phyloP scores from a whole-genome alignment of 768 basidiomycete species.

The Nidularia sp. region DNA sequence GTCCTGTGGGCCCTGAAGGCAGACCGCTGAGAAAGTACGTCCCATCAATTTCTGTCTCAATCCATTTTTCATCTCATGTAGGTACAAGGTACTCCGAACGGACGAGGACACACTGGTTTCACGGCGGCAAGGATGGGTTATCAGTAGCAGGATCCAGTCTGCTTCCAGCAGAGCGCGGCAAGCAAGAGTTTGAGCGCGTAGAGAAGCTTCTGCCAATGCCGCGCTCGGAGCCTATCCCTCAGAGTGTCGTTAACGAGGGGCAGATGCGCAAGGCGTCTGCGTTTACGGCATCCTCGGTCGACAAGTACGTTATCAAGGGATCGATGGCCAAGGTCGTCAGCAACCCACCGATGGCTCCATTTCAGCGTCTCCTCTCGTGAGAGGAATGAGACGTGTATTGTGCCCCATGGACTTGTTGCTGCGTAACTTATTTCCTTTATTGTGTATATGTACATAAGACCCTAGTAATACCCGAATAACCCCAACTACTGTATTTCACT shows the following conservation, averaged over 20 bases:
- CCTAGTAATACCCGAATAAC: background rate
- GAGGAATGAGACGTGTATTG: background rate
- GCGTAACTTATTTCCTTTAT: no score
- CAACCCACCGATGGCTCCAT: conserved; percentile 15
- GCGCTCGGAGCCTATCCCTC: conserved; percentile 32
- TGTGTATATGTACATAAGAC: no score
- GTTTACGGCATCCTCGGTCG: conserved; percentile 30
- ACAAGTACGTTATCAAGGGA: conserved; percentile 49
- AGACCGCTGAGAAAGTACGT: conserved; percentile 60
- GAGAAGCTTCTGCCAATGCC: conserved; percentile 7
- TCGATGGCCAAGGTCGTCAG: conserved; percentile 50
- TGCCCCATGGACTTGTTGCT: no score
- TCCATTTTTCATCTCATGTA: background rate
- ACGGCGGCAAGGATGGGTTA: conserved; percentile 48
- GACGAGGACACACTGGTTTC: conserved; percentile 59
- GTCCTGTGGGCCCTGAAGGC: conserved; percentile 54
- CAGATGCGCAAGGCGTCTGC: conserved; percentile 17
- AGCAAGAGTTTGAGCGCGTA: conserved; percentile 4
- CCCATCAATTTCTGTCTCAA: conserved; percentile 2
- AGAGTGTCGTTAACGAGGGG: conserved; percentile 34
- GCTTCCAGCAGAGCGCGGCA: conserved; percentile 7
- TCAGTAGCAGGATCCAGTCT: conserved; percentile 44
- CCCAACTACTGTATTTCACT: no score
- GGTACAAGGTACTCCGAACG: conserved; percentile 63
- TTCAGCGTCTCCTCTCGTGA: conserved; percentile 20